Conservation (phyloP, 768 basidiomycete species). For the Tephrocybe sp. region DNA sequence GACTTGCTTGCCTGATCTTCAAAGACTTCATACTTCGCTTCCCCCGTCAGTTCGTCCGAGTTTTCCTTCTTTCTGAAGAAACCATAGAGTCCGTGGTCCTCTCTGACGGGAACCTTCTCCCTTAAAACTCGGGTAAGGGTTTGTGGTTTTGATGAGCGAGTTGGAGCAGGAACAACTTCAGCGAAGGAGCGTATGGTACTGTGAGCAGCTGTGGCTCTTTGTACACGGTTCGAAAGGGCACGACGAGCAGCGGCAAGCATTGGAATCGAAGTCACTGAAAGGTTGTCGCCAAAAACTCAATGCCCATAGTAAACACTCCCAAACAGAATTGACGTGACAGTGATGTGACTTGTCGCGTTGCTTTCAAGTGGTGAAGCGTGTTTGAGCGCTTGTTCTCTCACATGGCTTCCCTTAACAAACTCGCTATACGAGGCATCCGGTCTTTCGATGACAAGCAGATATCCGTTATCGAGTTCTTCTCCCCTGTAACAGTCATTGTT, state of each 20-base stretch:
- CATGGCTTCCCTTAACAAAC: conserved; percentile 87
- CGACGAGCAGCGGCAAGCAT: conserved; percentile 16
- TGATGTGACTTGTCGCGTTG: conserved; percentile 15
- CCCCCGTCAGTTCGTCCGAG: conserved; percentile 36
- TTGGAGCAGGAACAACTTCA: conserved; percentile 18
- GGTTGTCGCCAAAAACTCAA: conserved; percentile 1
- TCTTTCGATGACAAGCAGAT: conserved; percentile 96
- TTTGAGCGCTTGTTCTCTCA: conserved; percentile 2
- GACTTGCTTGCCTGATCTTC: conserved; percentile 31
- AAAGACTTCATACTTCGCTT: conserved; percentile 49
- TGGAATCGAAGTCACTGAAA: background rate
- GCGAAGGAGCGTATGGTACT: conserved; percentile 23
- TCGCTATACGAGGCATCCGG: conserved; percentile 91
- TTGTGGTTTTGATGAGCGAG: conserved; percentile 5
- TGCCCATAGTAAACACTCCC: conserved; percentile 2
- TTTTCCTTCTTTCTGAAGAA: conserved; percentile 67
- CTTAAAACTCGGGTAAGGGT: conserved; percentile 9
- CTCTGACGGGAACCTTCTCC: conserved; percentile 33
- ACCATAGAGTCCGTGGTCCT: conserved; percentile 72
- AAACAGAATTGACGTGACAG: conserved; percentile 4
- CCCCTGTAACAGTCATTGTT: conserved; percentile 96
- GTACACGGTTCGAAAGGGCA: conserved; percentile 4
- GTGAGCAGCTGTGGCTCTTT: conserved; percentile 4
- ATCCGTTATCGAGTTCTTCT: conserved; percentile 94
- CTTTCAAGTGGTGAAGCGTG: background rate